A percentile compares a stretch with the other conserved stretches of the same genome.
Conservation (phyloP, 257 asterid genomes). For the Przewalskia tangutica region DNA sequence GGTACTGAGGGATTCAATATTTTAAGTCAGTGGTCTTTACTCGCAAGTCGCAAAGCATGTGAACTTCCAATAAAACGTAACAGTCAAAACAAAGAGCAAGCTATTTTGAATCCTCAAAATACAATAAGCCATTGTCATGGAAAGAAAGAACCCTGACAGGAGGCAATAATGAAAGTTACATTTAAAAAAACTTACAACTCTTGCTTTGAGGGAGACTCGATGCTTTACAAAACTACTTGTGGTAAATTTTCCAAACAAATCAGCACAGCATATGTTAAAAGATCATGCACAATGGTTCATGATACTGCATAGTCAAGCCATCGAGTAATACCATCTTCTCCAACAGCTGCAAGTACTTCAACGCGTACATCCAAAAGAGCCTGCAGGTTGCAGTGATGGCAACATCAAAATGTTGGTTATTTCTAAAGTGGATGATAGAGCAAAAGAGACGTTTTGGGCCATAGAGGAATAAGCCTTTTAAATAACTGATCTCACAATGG, state of each 20-base stretch:
- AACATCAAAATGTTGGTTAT: not conserved
- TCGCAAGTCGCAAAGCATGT: not conserved
- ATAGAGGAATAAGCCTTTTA: not conserved
- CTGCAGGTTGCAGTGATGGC: slow-evolving; percentile 29
- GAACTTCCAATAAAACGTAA: not conserved
- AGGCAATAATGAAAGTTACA: slow-evolving; percentile 1
- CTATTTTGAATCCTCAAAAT: not conserved
- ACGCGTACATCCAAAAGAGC: slow-evolving; percentile 76
- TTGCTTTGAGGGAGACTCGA: not conserved
- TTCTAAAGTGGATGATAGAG: not conserved
- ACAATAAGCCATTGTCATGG: not conserved
- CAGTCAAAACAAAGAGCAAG: not conserved
- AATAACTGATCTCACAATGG: not conserved
- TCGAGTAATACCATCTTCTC: slow-evolving; percentile 93
- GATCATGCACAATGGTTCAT: not conserved
- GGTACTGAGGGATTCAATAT: not conserved
- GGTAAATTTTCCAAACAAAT: not conserved
- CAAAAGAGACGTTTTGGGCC: no score
- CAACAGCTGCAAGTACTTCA: slow-evolving; percentile 81
- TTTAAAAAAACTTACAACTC: not conserved
- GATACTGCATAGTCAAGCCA: slow-evolving; percentile 69
- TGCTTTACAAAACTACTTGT: slow-evolving; percentile 9
- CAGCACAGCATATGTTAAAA: not conserved
- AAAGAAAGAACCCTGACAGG: not conserved
- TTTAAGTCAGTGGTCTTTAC: not conserved